Base-by-base conservation (phyloP, 352 stramenopile species). In the Phytophthora cajani region DNA sequence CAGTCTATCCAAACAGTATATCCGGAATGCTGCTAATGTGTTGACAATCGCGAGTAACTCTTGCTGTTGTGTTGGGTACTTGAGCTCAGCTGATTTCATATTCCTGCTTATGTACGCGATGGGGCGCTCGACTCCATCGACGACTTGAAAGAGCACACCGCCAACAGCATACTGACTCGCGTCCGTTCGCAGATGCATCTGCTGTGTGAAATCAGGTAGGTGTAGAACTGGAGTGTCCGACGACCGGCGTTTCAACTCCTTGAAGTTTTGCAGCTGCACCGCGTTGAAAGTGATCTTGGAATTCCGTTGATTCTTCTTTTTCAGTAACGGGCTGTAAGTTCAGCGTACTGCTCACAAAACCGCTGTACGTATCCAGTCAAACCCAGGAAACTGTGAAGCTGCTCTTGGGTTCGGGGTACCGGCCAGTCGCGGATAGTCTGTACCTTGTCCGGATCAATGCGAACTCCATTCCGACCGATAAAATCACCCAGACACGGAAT, bases 281-380 rank as follows among this genome's bases (percentile, higher is more conserved):
- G 12, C 14, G 40, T 17, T 47, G 12, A 47, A 8, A 7, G 40
- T 47, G 12, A 47, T 47, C 40, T 47, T 47, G 3, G 40, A 72
- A 52, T 17, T 64, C 57, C 23, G 50, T 27, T 19, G 58, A 2
- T 12, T 62, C 47, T 23, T 40, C 33, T 40, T 42, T 12, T 42
- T 42, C 33, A 40, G 16, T 10, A 40, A 40, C 33, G 33, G 9
- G 33, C 33, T 1, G 33, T 40, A 40, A 40, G 33, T 14, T 40
- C 33, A 16, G 36, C 11, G 36, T 42, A 16, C 33, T 14, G 9
- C 33, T 40, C 33, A 40, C 33, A 17, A 42, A 42, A 42, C 9
- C 33, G 33, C 33, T 2, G 33, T 40, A 40, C 9, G 33, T 40
- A 40, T 40, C 33, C 33, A 12, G 33, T 40, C 33, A 40, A 40